Evolutionary conservation across 2,329 filamentous ascomycete genomes (phyloP).

Genomic region (Colletotrichum caudatum): DNA sequence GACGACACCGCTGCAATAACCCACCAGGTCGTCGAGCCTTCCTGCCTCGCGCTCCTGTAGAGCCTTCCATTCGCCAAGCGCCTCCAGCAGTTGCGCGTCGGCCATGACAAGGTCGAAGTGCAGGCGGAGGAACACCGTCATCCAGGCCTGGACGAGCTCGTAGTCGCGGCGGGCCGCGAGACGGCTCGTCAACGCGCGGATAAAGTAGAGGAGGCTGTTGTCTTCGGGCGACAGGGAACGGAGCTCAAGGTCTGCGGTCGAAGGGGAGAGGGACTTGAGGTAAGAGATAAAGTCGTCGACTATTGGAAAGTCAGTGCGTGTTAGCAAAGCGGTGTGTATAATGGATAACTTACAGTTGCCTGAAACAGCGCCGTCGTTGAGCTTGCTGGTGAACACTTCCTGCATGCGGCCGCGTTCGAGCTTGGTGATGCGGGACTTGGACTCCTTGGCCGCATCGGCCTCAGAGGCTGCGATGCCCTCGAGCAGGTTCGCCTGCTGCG

Average conservation of each 20-base stretch:
- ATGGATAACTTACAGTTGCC: constrained; percentile 69
- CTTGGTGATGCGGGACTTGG: constrained; percentile 75
- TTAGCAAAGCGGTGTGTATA: constrained; percentile 1
- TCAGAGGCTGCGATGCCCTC: constrained; percentile 47
- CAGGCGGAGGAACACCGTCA: constrained; percentile 89
- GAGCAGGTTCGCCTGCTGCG: constrained; percentile 42
- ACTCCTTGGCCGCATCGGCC: constrained; percentile 49
- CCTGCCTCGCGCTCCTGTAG: constrained; percentile 79
- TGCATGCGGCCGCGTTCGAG: constrained; percentile 70
- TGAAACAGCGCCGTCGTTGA: constrained; percentile 64
- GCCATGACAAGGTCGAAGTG: constrained; percentile 73
- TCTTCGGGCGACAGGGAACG: constrained; percentile 76
- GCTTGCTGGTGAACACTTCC: constrained; percentile 68
- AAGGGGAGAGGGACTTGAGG: constrained; percentile 83
- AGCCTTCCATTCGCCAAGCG: constrained; percentile 76
- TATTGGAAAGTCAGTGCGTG: constrained; percentile 49
- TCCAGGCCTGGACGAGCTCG: constrained; percentile 96
- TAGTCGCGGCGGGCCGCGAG: constrained; percentile 82
- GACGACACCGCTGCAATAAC: constrained; percentile 89
- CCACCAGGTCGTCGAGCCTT: constrained; percentile 80
- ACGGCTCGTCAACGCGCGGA: constrained; percentile 80
- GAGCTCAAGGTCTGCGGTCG: constrained; percentile 90
- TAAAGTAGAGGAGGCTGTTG: constrained; percentile 83
- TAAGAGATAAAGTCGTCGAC: constrained; percentile 79
- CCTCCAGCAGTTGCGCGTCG: constrained; percentile 65